Evolutionary conservation across 306 rosid species (phyloP), one percentile per base, ranked within the genome.

Genomic region (Sesbania bispinosa): DNA sequence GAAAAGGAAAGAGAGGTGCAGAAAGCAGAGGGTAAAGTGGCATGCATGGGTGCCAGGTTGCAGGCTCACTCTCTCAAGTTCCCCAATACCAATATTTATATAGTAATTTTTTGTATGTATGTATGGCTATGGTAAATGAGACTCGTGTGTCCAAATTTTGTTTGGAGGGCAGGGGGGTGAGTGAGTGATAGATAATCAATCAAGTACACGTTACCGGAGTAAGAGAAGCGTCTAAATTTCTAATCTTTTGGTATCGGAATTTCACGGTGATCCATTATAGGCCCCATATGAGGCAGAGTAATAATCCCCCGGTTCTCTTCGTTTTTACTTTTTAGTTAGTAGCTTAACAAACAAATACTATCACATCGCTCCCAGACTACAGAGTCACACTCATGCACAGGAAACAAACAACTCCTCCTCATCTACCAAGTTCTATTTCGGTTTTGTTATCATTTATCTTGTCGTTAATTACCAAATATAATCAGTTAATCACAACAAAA

Each of bases 31-130:
- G 61, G 68, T 24, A 27, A 46, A 42, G 80, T 8, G 66, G 53
- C 75, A 75, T 80, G 75, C 81, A 75, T 0, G 63, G 74, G 53
- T 70, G 61, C 30, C 81, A 55, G 71, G 47, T 66, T 75, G 43
- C 51, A 35, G 62, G 20, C 70, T 8, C 47, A 5, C 36, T 35
- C 13, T 16, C 18, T 47, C 1, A 15, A 47, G 10, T 10, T 32
- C 1, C 7, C 10, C 15, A 45, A 32, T 59, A 11, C 19, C 14
- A 62, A 35, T 73, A 51, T 71, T 24, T 38, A 36, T 52, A 51
- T 65, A 0, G n/a, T n/a, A n/a, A n/a, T n/a, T n/a, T n/a, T n/a
- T n/a, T n/a, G n/a, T n/a, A n/a, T n/a, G n/a, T n/a, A n/a, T n/a
- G n/a, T n/a, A n/a, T n/a, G n/a, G n/a, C n/a, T n/a, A n/a, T n/a